phyloP scores from a whole-genome alignment of 2,329 filamentous ascomycete genomes.

The Aspergillus awamori region DNA sequence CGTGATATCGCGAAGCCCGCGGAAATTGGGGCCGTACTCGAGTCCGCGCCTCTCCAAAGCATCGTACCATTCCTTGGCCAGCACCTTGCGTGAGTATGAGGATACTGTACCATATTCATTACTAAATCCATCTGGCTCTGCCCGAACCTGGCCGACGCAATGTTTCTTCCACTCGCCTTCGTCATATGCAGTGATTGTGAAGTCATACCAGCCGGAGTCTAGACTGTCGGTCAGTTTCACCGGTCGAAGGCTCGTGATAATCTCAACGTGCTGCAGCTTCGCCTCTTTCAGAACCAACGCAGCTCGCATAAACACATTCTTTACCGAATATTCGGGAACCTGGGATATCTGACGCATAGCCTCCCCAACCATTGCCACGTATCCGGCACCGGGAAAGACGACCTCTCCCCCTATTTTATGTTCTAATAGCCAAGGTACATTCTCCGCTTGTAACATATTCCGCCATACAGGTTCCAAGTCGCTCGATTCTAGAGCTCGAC shows the following conservation, averaged over 20 bases:
- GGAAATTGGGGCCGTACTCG: slow-evolving; percentile 21
- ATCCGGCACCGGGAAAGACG: slow-evolving; percentile 50
- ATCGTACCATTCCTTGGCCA: slow-evolving; percentile 14
- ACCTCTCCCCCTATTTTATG: slow-evolving; percentile 45
- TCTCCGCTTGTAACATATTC: slow-evolving; percentile 31
- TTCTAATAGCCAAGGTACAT: slow-evolving; percentile 9
- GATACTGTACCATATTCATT: not conserved
- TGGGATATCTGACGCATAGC: slow-evolving; percentile 30
- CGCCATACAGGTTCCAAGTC: slow-evolving; percentile 45
- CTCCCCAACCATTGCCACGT: slow-evolving; percentile 49
- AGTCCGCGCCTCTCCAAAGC: slow-evolving; percentile 17
- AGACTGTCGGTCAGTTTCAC: slow-evolving; percentile 18
- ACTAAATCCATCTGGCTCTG: not conserved
- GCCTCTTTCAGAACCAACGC: slow-evolving; percentile 23
- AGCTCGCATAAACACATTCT: not conserved
- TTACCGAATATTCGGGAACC: not conserved
- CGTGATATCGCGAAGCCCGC: slow-evolving; percentile 16
- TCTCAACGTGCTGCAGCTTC: slow-evolving; percentile 14
- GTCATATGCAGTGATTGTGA: slow-evolving; percentile 28
- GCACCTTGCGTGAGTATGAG: not conserved
- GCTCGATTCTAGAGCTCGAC: slow-evolving; percentile 31
- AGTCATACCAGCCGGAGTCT: slow-evolving; percentile 31
- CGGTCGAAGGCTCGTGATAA: slow-evolving; percentile 23
- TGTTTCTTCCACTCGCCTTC: slow-evolving; percentile 29
- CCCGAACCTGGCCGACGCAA: slow-evolving; percentile 28